Evolutionary conservation across 2,329 filamentous ascomycete genomes (phyloP).

Genomic region (Diaporthe destruens): DNA sequence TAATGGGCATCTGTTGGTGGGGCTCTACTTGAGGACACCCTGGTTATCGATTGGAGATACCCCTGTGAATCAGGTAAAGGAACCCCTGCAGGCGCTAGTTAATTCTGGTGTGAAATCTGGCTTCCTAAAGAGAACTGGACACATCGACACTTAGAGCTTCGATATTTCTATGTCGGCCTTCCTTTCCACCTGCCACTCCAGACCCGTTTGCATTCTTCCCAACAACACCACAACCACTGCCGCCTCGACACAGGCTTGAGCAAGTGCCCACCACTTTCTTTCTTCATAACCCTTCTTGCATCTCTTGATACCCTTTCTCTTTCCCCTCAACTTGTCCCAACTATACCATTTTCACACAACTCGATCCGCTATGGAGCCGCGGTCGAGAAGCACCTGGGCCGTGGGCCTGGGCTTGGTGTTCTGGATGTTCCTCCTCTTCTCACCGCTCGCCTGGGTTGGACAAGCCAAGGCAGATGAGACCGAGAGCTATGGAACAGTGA

Average conservation of each 20-base stretch:
- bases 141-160: constrained; percentile 41
- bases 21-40: constrained; percentile 14
- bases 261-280: constrained; percentile 31
- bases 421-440: constrained; percentile 91
- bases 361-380: constrained; percentile 43
- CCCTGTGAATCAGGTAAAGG: background rate
- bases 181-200: constrained; percentile 26
- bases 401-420: constrained; percentile 85
- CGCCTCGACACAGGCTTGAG: constrained; percentile 39
- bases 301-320: constrained; percentile 48
- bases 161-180: constrained; percentile 39
- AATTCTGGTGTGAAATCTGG: constrained; percentile 40
- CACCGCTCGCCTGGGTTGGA: constrained; percentile 87
- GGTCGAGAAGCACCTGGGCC: constrained; percentile 45
- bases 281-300: constrained; percentile 44
- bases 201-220: constrained; percentile 4
- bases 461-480: constrained; percentile 79
- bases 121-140: constrained; percentile 41
- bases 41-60: constrained; percentile 33
- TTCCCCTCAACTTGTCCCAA: constrained; percentile 46
- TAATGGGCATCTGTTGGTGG: background rate
- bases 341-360: constrained; percentile 28
- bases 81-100: constrained; percentile 39
- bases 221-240: constrained; percentile 8
- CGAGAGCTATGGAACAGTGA: constrained; percentile 87